A percentile compares a stretch with the other conserved stretches of the same genome.
These are phyloP conservation scores for Knoxia roxburghii DNA, from an alignment of 257 asterid genomes.

Conservation along the genomic window DNA sequence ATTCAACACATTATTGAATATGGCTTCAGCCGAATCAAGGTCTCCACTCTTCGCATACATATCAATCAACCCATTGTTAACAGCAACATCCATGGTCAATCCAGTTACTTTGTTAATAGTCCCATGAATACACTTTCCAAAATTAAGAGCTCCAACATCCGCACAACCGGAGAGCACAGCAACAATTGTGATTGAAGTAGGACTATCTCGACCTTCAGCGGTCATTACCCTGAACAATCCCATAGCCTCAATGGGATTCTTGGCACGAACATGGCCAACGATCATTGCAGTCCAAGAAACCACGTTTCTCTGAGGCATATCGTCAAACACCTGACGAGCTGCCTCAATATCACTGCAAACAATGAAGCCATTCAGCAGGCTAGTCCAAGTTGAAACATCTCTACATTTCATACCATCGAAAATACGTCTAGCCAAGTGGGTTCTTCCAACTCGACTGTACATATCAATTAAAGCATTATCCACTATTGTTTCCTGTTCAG, in stretches of 20 bases:
- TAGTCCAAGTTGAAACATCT: conserved; percentile 73
- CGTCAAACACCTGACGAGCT: conserved; percentile 50
- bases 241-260: conserved; percentile 49
- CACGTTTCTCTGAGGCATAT: conserved; percentile 60
- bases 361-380: conserved; percentile 59
- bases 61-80: conserved; percentile 66
- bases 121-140: conserved; percentile 61
- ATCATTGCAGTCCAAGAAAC: conserved; percentile 84
- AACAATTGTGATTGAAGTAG: conserved; percentile 59
- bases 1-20: conserved; percentile 39
- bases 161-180: conserved; percentile 84
- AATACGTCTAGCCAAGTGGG: conserved; percentile 41
- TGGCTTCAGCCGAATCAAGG: conserved; percentile 46
- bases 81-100: conserved; percentile 36
- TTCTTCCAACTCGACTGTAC: conserved; percentile 47
- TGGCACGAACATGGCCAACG: conserved; percentile 59
- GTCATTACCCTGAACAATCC: conserved; percentile 51
- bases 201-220: conserved; percentile 36
- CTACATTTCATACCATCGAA: conserved; percentile 33
- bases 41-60: conserved; percentile 74
- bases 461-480: conserved; percentile 62
- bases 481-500: conserved; percentile 39
- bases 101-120: conserved; percentile 46
- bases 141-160: conserved; percentile 70
- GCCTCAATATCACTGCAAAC: conserved; percentile 41